phyloP scores from a whole-genome alignment of 2,329 filamentous ascomycete species.

The Pseudogymnoascus sp. region DNA sequence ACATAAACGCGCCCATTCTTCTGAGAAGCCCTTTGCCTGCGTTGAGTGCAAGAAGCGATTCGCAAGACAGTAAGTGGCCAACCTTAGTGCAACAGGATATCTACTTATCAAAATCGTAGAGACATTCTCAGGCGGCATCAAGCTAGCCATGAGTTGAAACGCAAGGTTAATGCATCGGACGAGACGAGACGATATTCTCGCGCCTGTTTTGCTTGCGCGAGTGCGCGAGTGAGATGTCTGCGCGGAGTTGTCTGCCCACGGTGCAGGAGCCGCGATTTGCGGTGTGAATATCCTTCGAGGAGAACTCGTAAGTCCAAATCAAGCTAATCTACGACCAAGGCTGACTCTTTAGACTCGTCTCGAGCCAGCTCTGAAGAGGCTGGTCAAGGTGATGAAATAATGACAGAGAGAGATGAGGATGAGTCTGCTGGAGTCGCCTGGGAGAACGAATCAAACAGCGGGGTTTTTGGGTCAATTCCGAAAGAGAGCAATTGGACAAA shows the following conservation, averaged over 20 bases:
- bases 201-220: constrained; percentile 11
- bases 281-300: constrained; percentile 9
- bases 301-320: constrained; percentile 9
- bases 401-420: constrained; percentile 1
- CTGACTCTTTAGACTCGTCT: constrained; percentile 10
- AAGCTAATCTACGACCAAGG: neutral
- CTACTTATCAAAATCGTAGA: neutral
- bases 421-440: neutral
- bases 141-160: constrained; percentile 11
- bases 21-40: constrained; percentile 36
- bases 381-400: neutral
- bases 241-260: constrained; percentile 7
- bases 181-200: constrained; percentile 3
- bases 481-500: constrained; percentile 2
- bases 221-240: constrained; percentile 6
- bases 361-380: constrained; percentile 6
- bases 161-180: constrained; percentile 2
- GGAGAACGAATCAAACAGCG: constrained; percentile 3
- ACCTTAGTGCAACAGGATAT: neutral
- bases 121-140: constrained; percentile 11
- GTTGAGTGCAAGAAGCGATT: constrained; percentile 11
- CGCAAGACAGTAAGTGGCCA: constrained; percentile 2
- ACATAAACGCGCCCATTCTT: constrained; percentile 50
- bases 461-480: neutral
- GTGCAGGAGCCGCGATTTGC: constrained; percentile 9